Base-by-base conservation (phyloP, 2,329 filamentous ascomycete genomes). In the Phaeosphaeria sp. region DNA sequence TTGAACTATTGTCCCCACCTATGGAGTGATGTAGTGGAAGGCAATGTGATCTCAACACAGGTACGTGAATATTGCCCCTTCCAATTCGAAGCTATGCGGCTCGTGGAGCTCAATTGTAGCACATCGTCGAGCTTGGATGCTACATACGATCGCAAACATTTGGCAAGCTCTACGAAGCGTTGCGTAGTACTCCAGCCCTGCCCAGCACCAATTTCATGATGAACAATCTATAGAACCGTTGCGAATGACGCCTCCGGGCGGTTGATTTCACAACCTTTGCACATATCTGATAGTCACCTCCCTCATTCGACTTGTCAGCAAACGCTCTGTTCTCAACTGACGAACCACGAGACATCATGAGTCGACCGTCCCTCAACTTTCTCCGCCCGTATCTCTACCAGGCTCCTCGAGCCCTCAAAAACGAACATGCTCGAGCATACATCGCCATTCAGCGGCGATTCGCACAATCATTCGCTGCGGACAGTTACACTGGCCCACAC, bases 221-320 rank as follows among this genome's bases (percentile, higher is more conserved):
- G 74, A 75, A 71, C 62, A 64, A 65, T 66, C 64, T 63, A 63
- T 74, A 88, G 86, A 89, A 89, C 87, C 87, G 87, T 87, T 89
- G 87, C 86, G 85, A 84, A 85, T 87, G 85, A 88, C 81, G 80
- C 79, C 80, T 70, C 72, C 77, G 75, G 78, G 78, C 78, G 79
- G 77, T 80, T 86, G 82, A 84, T 82, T 81, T 79, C 75, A 74
- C 76, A 73, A 73, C 67, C 69, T 64, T 67, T 67, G 56, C 60
- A 61, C 63, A 61, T 73, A 66, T 72, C 77, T 80, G 77, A 80
- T 67, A 49, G 33, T 11, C 36, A 13, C 46, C 17, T 15, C 1
- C 22, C 46, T 44, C n/a, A 13, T 49, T 18, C 22, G 43, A 43
- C 30, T 43, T 15, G 6, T 13, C 30, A 36, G 11, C 30, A 36